These are phyloP conservation scores for Pachyrhizus erosus DNA, from an alignment of 306 rosid species.

Conservation along the genomic window DNA sequence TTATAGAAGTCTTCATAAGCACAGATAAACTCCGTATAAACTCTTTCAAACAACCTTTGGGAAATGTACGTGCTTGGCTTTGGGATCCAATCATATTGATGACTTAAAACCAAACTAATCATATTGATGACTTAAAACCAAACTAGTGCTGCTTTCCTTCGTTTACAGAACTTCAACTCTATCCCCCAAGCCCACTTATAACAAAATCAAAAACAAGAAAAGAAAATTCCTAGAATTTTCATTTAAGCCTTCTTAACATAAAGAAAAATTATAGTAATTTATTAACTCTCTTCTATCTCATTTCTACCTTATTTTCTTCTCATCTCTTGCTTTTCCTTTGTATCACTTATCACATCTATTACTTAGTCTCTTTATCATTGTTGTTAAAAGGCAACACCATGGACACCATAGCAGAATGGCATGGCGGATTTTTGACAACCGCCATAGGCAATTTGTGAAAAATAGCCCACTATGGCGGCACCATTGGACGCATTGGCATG, in stretches of 20 bases:
- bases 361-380: background rate
- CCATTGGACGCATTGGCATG: background rate
- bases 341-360: background rate
- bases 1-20: background rate
- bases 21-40: background rate
- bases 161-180: background rate
- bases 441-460: background rate
- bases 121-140: background rate
- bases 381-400: background rate
- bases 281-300: background rate
- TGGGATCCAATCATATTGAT: background rate
- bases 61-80: background rate
- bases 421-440: background rate
- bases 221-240: conserved; percentile 2
- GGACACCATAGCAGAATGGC: background rate
- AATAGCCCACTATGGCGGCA: background rate
- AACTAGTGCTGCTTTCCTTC: background rate
- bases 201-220: background rate
- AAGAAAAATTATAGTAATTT: background rate
- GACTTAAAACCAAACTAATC: background rate
- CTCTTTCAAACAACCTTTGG: background rate
- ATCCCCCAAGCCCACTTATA: background rate
- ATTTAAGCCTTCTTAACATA: background rate
- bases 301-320: background rate
- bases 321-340: background rate